Conservation (phyloP, 805 yeast genomes). For the Saturnispora saitoi region DNA sequence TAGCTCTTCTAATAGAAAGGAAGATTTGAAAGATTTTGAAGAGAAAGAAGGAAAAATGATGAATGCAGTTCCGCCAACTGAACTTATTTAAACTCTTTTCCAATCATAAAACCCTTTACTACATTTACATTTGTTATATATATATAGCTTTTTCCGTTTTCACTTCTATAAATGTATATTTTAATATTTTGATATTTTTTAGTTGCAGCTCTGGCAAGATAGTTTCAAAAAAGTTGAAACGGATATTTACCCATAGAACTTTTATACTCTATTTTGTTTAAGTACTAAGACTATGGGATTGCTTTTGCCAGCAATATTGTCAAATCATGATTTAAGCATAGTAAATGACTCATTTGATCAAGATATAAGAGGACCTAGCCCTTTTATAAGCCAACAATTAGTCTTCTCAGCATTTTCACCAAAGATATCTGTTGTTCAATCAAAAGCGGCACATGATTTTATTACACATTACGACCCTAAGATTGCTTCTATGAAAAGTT, state of each 20-base stretch:
- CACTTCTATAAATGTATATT: not conserved
- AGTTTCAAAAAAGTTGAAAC: not conserved
- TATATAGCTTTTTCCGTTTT: not conserved
- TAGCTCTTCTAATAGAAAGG: constrained; percentile 22
- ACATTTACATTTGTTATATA: not conserved
- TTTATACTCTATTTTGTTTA: not conserved
- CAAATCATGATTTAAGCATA: not conserved
- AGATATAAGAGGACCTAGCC: constrained; percentile 24
- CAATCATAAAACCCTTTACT: not conserved
- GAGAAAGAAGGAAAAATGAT: constrained; percentile 51
- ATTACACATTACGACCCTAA: not conserved
- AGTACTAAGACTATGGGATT: not conserved
- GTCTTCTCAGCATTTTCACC: constrained; percentile 26
- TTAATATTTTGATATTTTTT: not conserved
- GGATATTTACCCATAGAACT: not conserved
- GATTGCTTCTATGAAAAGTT: constrained; percentile 15
- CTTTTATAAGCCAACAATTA: constrained; percentile 23
- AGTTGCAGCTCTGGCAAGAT: not conserved
- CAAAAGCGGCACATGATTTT: constrained; percentile 17
- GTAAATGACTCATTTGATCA: constrained; percentile 12
- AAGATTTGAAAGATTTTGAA: constrained; percentile 38
- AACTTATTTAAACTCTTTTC: not conserved
- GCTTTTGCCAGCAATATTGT: not conserved
- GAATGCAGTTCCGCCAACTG: constrained; percentile 47
- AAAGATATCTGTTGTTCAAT: constrained; percentile 25